phyloP scores from a whole-genome alignment of 257 asterid species.

The Striga asiatica region DNA sequence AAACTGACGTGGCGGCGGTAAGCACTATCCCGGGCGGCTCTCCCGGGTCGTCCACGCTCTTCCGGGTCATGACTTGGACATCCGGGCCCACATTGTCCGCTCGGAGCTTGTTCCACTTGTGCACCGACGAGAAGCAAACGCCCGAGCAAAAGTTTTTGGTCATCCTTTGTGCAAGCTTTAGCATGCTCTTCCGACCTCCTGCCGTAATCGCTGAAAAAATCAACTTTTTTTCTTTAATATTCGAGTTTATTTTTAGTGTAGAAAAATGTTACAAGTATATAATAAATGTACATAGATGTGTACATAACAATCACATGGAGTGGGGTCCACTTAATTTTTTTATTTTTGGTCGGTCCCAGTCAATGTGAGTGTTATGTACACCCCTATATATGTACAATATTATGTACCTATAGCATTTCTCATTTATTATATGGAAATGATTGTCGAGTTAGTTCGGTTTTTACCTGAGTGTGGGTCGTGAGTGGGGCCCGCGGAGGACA shows the following conservation, averaged over 20 bases:
- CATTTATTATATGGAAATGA: too few relatives aligned
- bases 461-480: slow-evolving; percentile 48
- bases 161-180: slow-evolving; percentile 94
- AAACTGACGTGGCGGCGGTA: slow-evolving; percentile 82
- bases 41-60: slow-evolving; percentile 78
- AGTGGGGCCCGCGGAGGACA: slow-evolving; percentile 44
- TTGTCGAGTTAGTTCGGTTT: neutral
- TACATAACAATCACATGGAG: too few relatives aligned
- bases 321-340: too few relatives aligned
- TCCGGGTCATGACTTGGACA: slow-evolving; percentile 76
- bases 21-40: slow-evolving; percentile 88
- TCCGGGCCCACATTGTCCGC: slow-evolving; percentile 63
- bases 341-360: too few relatives aligned
- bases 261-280: too few relatives aligned
- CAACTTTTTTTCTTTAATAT: neutral
- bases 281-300: too few relatives aligned
- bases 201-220: slow-evolving; percentile 44
- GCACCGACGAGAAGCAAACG: slow-evolving; percentile 79
- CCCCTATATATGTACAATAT: too few relatives aligned
- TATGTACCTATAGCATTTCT: too few relatives aligned
- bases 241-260: too few relatives aligned
- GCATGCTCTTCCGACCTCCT: slow-evolving; percentile 77
- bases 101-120: slow-evolving; percentile 75
- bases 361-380: too few relatives aligned
- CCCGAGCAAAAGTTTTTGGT: slow-evolving; percentile 85